A percentile compares a stretch with the other conserved stretches of the same genome.
These are phyloP conservation scores for Aspergillus pseudoviridinutans DNA, from an alignment of 2,329 filamentous ascomycete genomes.

Conservation along the genomic window DNA sequence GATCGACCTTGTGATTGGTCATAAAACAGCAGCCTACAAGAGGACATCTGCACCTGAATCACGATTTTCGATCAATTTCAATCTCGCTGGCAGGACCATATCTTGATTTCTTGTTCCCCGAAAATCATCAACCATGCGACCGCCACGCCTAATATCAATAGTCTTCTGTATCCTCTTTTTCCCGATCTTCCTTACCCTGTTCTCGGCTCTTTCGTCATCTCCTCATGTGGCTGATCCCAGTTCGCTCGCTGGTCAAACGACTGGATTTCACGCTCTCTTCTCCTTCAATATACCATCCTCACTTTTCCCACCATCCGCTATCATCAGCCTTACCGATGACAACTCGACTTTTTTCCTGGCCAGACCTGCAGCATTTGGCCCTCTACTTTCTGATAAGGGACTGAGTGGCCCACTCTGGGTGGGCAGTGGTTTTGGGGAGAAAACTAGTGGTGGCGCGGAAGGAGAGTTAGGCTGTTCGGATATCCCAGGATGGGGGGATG, in stretches of 20 bases:
- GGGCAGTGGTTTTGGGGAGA: slow-evolving; percentile 83
- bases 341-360: slow-evolving; percentile 97
- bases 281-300: slow-evolving; percentile 74
- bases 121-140: slow-evolving; percentile 39
- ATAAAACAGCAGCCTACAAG: slow-evolving; percentile 23
- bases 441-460: slow-evolving; percentile 54
- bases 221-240: slow-evolving; percentile 35
- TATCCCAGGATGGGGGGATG: slow-evolving; percentile 79
- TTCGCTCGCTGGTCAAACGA: slow-evolving; percentile 37
- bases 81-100: slow-evolving; percentile 7
- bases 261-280: slow-evolving; percentile 57
- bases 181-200: slow-evolving; percentile 46
- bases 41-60: slow-evolving; percentile 13
- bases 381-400: slow-evolving; percentile 68
- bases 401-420: slow-evolving; percentile 91
- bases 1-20: slow-evolving; percentile 33
- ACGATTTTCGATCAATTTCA: slow-evolving; percentile 1
- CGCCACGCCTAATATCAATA: slow-evolving; percentile 44
- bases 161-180: slow-evolving; percentile 46
- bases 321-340: slow-evolving; percentile 94
- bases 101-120: background rate
- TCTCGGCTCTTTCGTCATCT: slow-evolving; percentile 42
- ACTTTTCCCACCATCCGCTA: slow-evolving; percentile 89
- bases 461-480: slow-evolving; percentile 94
- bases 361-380: slow-evolving; percentile 88